These are phyloP conservation scores for Ganoderma sinense DNA, from an alignment of 1,284 basidiomycete genomes.

Conservation along the genomic window DNA sequence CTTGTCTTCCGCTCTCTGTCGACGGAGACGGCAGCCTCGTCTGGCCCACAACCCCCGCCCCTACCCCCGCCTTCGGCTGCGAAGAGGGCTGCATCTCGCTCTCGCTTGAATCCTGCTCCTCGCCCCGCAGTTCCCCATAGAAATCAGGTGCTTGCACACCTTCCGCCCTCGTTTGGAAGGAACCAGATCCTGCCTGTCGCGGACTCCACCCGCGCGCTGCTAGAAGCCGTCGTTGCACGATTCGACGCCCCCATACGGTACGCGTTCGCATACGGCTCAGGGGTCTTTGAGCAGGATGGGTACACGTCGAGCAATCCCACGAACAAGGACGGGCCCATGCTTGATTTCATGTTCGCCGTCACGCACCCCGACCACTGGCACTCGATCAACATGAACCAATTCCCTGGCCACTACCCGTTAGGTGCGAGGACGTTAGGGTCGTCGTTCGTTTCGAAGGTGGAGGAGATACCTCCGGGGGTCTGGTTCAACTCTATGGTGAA, in stretches of 20 bases:
- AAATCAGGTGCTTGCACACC: slow-evolving; percentile 53
- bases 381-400: slow-evolving; percentile 91
- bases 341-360: slow-evolving; percentile 96
- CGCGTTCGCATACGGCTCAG: slow-evolving; percentile 95
- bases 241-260: slow-evolving; percentile 91
- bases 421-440: slow-evolving; percentile 85
- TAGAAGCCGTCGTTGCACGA: slow-evolving; percentile 76
- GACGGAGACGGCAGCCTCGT: slow-evolving; percentile 52
- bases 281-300: slow-evolving; percentile 89
- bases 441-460: slow-evolving; percentile 77
- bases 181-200: slow-evolving; percentile 84
- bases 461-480: slow-evolving; percentile 86
- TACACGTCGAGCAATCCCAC: slow-evolving; percentile 49
- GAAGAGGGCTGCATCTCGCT: slow-evolving; percentile 39
- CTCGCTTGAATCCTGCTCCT: slow-evolving; percentile 57
- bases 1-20: slow-evolving; percentile 52
- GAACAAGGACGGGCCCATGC: slow-evolving; percentile 70
- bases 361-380: slow-evolving; percentile 94
- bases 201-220: slow-evolving; percentile 77
- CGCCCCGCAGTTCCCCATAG: slow-evolving; percentile 55
- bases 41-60: slow-evolving; percentile 41
- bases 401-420: slow-evolving; percentile 90
- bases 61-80: slow-evolving; percentile 44
- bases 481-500: slow-evolving; percentile 95
- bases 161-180: slow-evolving; percentile 79